A percentile compares a stretch with the other conserved stretches of the same genome.
phyloP scores from a whole-genome alignment of 1,284 basidiomycete genomes.

The Mycena sp. region DNA sequence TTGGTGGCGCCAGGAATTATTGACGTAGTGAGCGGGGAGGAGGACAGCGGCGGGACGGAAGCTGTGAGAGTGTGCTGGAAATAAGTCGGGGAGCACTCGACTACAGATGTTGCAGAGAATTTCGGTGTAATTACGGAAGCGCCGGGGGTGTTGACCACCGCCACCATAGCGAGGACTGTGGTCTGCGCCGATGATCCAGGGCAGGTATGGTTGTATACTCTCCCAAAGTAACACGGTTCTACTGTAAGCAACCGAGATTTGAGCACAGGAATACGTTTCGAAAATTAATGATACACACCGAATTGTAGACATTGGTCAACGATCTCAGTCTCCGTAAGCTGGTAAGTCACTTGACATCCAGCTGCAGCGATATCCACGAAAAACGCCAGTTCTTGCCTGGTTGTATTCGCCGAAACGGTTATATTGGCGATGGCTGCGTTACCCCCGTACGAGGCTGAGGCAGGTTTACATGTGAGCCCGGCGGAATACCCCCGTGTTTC shows the following conservation, averaged over 20 bases:
- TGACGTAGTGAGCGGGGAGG: neutral
- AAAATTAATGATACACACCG: neutral
- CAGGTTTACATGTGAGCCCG: neutral
- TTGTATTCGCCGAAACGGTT: neutral
- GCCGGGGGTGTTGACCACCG: neutral
- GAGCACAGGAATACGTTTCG: no score
- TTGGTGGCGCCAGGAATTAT: neutral
- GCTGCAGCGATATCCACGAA: neutral
- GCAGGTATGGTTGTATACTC: constrained; percentile 1
- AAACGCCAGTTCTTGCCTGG: no score
- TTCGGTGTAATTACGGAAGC: no score
- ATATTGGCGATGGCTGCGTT: neutral
- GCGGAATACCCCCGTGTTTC: neutral
- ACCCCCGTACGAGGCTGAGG: neutral
- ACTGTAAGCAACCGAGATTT: neutral
- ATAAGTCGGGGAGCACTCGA: constrained; percentile 1
- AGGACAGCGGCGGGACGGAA: neutral
- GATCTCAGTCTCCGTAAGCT: neutral
- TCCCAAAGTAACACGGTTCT: neutral
- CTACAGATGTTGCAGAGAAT: no score
- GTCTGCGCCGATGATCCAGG: neutral
- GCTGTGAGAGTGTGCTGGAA: neutral
- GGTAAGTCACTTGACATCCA: neutral
- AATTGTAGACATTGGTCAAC: neutral
- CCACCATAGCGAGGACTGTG: neutral